Evolutionary conservation across 163 green algal species (phyloP), one percentile per base, ranked within the genome.

Genomic region (Coccomyxa subellipsoidea): DNA sequence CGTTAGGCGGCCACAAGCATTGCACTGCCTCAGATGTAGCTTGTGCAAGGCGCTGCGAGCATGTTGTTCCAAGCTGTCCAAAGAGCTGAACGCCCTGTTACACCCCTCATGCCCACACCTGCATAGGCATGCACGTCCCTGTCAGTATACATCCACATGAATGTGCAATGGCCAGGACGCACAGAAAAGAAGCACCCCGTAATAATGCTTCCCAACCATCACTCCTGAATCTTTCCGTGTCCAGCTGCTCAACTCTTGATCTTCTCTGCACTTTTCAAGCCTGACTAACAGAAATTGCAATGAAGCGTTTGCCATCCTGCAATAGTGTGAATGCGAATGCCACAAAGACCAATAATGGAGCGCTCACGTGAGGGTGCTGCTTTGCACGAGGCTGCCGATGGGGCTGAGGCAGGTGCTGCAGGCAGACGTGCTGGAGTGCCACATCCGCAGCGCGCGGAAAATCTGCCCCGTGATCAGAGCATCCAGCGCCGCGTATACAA

Each of bases 361-460:
- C 47, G 23, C 47, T 59, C 23, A 18, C 47, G 15, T 59, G 47
- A 59, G 47, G 47, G 15, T 59, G 5, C 47, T 59, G 47, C 47
- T 27, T 18, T 59, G 15, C 23, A 59, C 47, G 23, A 59, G 47
- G 47, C 47, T 59, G 47, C 47, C 47, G 47, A 59, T 59, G 15
- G 23, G 47, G 47, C 47, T 59, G 47, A 27, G 47, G 47, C 47
- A 59, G 47, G 47, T 59, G 47, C 47, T 59, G 47, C 47, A 59
- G 23, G 47, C 47, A 18, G 86, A 90, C 54, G 91, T 89, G 1
- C 85, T 93, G 78, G 87, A 91, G 85, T 95, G 92, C 92, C 92
- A 95, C 32, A 94, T 83, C 29, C 92, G 82, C 82, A 96, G 84
- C 8, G 77, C 87, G 3, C 91, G 85, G 76, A 92, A 94, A 32